Evolutionary conservation across 192 early-diverging fungal genomes (phyloP).

Genomic region (Coemansia sp.): DNA sequence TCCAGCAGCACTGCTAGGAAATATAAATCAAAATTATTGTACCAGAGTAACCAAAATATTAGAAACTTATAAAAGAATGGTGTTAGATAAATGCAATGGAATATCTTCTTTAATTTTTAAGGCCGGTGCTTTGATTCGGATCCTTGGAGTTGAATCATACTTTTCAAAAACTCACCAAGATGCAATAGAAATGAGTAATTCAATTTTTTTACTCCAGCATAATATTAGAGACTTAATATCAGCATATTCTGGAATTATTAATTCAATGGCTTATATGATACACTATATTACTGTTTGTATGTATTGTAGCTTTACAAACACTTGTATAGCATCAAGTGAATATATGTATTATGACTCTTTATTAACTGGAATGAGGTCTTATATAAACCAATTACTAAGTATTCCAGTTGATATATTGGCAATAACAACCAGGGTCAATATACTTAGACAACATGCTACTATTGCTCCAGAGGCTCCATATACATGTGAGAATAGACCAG

Average conservation of each 20-base stretch:
- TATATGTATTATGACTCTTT: background rate
- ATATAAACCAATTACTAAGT: background rate
- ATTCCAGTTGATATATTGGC: background rate
- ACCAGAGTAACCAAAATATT: background rate
- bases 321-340: background rate
- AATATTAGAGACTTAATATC: no score
- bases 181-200: no score
- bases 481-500: slow-evolving; percentile 20
- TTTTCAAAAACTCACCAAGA: no score
- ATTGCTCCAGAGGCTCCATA: slow-evolving; percentile 46
- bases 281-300: background rate
- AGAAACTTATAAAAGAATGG: background rate
- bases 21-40: background rate
- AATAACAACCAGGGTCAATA: slow-evolving; percentile 29
- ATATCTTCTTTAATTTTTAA: no score
- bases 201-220: no score
- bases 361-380: background rate
- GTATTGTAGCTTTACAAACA: background rate
- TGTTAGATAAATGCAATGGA: no score
- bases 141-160: no score
- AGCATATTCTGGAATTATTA: no score
- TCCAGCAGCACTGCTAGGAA: background rate
- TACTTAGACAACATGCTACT: slow-evolving; percentile 57
- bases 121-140: no score
- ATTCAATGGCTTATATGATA: background rate